A percentile compares a stretch with the other conserved stretches of the same genome.
phyloP scores from a whole-genome alignment of 2,329 filamentous ascomycete species.

The Diaporthe sp. region DNA sequence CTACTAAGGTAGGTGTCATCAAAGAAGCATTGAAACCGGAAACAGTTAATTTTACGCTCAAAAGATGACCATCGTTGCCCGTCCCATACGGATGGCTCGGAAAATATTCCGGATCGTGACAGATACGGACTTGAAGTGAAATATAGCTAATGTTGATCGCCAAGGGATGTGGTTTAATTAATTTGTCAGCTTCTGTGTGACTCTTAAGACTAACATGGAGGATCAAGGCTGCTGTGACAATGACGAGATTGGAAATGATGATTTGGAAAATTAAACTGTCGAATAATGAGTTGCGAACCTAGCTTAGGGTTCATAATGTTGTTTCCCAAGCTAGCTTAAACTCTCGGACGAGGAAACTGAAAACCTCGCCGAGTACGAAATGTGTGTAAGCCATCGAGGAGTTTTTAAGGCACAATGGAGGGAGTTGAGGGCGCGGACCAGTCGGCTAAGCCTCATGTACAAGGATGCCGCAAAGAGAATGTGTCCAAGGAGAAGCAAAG shows the following conservation, averaged over 20 bases:
- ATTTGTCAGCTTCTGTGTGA: neutral
- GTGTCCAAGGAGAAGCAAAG: conserved; percentile 28
- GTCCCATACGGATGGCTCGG: neutral
- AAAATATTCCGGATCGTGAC: neutral
- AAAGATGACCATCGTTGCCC: neutral
- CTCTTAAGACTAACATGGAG: conserved; percentile 54
- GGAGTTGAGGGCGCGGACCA: conserved; percentile 13
- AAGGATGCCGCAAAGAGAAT: conserved; percentile 29
- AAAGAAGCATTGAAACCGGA: neutral
- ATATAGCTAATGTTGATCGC: neutral
- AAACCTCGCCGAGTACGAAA: conserved; percentile 24
- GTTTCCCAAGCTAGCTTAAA: conserved; percentile 30
- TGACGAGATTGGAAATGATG: conserved; percentile 60
- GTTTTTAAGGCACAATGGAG: neutral
- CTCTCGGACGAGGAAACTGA: conserved; percentile 29
- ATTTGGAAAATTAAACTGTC: conserved; percentile 60
- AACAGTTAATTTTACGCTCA: neutral
- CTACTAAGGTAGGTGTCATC: neutral
- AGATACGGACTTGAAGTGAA: neutral
- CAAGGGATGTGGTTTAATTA: neutral
- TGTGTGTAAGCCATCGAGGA: conserved; percentile 15
- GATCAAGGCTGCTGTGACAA: conserved; percentile 50
- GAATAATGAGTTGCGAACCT: conserved; percentile 37
- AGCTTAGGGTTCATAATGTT: neutral
- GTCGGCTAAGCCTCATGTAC: conserved; percentile 27